Evolutionary conservation across 306 rosid genomes (phyloP), one percentile per base, ranked within the genome.

Genomic region (Rosa rugosa): DNA sequence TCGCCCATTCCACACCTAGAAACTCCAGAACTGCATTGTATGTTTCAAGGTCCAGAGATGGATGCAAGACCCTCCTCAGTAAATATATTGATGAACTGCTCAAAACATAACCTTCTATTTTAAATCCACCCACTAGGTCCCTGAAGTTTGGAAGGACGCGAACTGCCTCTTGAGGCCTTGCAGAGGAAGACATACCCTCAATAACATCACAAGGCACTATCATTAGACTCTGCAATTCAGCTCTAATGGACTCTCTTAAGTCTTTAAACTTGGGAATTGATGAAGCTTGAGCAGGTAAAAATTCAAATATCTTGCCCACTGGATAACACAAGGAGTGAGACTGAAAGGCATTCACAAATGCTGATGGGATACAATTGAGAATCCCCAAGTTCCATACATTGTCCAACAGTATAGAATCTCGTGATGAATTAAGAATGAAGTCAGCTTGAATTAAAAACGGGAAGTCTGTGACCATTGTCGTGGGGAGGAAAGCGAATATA

Each of bases 361-460:
- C 71, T 10, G 75, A 22, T 31, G 84, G 80, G 44, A 80, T 76
- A n/a, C 80, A 57, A 7, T 38, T 72, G 18, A 81, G 72, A 60
- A 81, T 76, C 34, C 72, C 84, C 45, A 34, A 60, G 23, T 76
- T 81, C 84, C 84, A 81, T 36, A 57, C 27, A 44, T 47, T 66
- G 12, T 49, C 80, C 73, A 75, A 60, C 57, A 75, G 11, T 42
- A 81, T 70, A 5, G 84, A 56, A n/a, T 81, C 84, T 34, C 73
- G 68, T 20, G 80, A 81, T 3, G 84, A 81, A 25, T 80, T 42
- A 8, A 81, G 84, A 10, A 81, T 36, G 62, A 80, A 80, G 38
- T 80, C 83, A 40, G 75, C 75, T 34, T 80, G 83, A 74, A 80
- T 80, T 14, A 80, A 31, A 36, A 74, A 74, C 4, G 79, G 79